These are phyloP conservation scores for Xerocomellus intermedius DNA, from an alignment of 768 basidiomycete genomes.

Conservation along the genomic window DNA sequence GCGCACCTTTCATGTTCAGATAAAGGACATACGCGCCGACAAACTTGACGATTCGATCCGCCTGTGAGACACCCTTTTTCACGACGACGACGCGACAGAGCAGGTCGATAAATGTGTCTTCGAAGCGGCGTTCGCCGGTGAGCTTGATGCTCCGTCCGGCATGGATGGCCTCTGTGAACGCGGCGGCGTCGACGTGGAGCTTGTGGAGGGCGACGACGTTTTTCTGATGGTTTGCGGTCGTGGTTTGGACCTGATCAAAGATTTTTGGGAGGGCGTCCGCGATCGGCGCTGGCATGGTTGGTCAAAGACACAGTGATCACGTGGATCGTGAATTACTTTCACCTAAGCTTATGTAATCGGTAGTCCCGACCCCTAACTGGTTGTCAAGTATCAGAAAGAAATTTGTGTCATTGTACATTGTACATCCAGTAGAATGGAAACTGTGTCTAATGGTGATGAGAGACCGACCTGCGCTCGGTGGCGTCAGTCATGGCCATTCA, in stretches of 20 bases:
- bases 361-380: too few relatives aligned
- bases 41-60: conserved; percentile 81
- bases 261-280: conserved; percentile 42
- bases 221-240: conserved; percentile 83
- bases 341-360: too few relatives aligned
- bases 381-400: too few relatives aligned
- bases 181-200: conserved; percentile 65
- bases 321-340: conserved; percentile 12
- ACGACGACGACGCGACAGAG: conserved; percentile 59
- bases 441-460: too few relatives aligned
- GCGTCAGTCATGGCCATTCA: too few relatives aligned
- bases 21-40: conserved; percentile 74
- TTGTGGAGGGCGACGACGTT: conserved; percentile 83
- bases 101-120: conserved; percentile 58
- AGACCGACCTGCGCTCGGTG: too few relatives aligned
- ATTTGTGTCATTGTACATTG: too few relatives aligned
- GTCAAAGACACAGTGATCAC: conserved; percentile 11
- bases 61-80: conserved; percentile 78
- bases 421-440: too few relatives aligned
- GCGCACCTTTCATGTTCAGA: conserved; percentile 72
- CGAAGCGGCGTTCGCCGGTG: conserved; percentile 76
- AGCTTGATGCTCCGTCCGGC: conserved; percentile 53
- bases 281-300: conserved; percentile 20
- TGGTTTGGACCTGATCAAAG: conserved; percentile 76
- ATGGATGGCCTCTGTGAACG: conserved; percentile 46